A percentile compares a stretch with the other conserved stretches of the same genome.
Evolutionary conservation across 306 rosid genomes (phyloP).

Genomic region (Adenanthera pavonina): DNA sequence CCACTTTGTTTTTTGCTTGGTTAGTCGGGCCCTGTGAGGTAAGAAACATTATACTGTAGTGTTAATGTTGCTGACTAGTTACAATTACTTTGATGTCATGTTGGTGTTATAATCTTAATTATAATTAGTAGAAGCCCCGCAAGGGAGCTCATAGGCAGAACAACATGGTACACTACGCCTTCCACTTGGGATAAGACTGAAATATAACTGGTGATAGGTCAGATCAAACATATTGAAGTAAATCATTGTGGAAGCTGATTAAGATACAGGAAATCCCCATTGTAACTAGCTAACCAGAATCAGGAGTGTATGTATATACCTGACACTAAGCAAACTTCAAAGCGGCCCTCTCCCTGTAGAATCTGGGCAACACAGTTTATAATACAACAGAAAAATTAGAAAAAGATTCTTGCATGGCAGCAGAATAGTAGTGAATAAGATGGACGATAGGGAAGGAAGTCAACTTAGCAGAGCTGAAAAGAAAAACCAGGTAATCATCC

Average conservation of each 20-base stretch:
- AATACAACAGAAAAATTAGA: neutral
- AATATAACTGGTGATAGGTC: constrained; percentile 16
- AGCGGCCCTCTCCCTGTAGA: neutral
- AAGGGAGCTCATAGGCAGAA: neutral
- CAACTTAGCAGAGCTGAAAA: constrained; percentile 14
- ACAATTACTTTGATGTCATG: constrained; percentile 14
- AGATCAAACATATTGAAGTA: constrained; percentile 31
- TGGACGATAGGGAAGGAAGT: constrained; percentile 19
- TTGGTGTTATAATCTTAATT: constrained; percentile 9
- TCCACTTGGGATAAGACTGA: constrained; percentile 29
- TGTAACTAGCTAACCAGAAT: neutral
- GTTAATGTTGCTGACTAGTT: neutral
- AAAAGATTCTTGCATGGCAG: constrained; percentile 8
- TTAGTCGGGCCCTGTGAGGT: constrained; percentile 91
- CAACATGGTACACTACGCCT: neutral
- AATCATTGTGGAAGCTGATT: constrained; percentile 33
- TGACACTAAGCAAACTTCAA: neutral
- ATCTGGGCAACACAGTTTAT: constrained; percentile 8
- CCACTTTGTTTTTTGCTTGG: constrained; percentile 88
- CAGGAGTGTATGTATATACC: neutral
- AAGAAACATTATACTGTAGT: constrained; percentile 7
- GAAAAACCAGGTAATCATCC: neutral
- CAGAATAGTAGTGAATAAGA: constrained; percentile 2
- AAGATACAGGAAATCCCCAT: neutral
- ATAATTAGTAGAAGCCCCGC: neutral